Evolutionary conservation across 768 basidiomycete genomes (phyloP), one percentile per base, ranked within the genome.

Genomic region (Sporobolomyces roseus): DNA sequence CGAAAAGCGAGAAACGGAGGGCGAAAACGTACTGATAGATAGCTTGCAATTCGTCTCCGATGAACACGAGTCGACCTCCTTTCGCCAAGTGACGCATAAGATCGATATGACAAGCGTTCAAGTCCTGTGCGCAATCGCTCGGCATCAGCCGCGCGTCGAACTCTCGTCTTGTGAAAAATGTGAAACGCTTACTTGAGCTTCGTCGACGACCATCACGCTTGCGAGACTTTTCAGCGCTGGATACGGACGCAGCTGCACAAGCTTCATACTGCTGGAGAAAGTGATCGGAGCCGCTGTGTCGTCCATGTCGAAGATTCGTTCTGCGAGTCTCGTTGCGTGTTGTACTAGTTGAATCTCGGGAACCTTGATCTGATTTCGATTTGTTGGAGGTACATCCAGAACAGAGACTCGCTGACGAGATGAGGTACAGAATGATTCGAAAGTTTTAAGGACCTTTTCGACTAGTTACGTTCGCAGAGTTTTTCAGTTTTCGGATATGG

Each of bases 101-200:
- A 3, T 61, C 61, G n/a, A 61, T 33, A 33, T 61, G 48, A 33
- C 61, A 61, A 4, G 33, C 33, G 35, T 33, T 61, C 3, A 61
- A 25, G n/a, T 61, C 61, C 61, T 61, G 33, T 7, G 46, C 6
- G 14, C 3, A 46, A 29, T 23, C 19, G 35, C 29, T 29, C 3
- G 29, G 13, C 27, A 46, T 32, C n/a, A 51, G 30, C 29, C 10
- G 16, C 19, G 45, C 12, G 12, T 14, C 45, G 45, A 23, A 46
- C 6, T 13, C n/a, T n/a, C n/a, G n/a, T n/a, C n/a, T 14, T 10
- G 35, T 51, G 21, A n/a, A 46, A 48, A 17, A 32, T 14, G n/a
- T 16, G 13, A 23, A 25, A 51, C 48, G 27, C 27, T 33, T 35
- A 61, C 61, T 32, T 61, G 61, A 21, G 49, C 61, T 38, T 61